These are phyloP conservation scores for Russula virescens DNA, from an alignment of 768 basidiomycete species.

Conservation along the genomic window DNA sequence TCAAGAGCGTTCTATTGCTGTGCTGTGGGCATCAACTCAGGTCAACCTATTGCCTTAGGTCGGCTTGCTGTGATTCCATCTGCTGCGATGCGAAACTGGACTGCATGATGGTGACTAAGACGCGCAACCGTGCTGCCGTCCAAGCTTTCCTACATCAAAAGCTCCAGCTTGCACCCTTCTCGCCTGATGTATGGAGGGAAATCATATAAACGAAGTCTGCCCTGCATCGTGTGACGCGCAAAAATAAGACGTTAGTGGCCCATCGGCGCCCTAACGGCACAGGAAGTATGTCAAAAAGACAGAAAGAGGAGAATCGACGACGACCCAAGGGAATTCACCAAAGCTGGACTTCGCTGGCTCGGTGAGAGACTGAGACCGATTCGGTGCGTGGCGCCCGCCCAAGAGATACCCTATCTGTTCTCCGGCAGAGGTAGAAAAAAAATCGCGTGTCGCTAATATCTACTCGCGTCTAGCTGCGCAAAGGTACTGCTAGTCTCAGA, in stretches of 20 bases:
- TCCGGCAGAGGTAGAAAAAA: constrained; percentile 39
- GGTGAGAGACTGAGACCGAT: constrained; percentile 56
- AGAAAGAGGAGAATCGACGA: not conserved
- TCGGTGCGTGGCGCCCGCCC: constrained; percentile 38
- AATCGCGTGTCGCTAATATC: constrained; percentile 34
- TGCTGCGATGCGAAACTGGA: constrained; percentile 35
- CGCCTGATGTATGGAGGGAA: not conserved
- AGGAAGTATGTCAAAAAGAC: too few species aligned
- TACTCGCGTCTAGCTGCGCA: constrained; percentile 48
- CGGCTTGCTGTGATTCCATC: constrained; percentile 37
- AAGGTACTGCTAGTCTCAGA: constrained; percentile 46
- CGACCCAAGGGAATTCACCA: constrained; percentile 35
- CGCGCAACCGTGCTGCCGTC: constrained; percentile 64
- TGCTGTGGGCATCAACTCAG: constrained; percentile 28
- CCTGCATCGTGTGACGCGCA: constrained; percentile 31
- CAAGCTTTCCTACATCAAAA: constrained; percentile 49
- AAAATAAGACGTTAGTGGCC: not conserved
- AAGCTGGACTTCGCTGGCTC: constrained; percentile 46
- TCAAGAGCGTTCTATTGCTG: constrained; percentile 43
- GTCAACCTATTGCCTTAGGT: constrained; percentile 46
- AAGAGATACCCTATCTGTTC: constrained; percentile 47
- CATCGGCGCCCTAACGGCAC: too few species aligned
- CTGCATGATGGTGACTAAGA: constrained; percentile 47
- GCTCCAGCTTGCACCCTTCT: not conserved
- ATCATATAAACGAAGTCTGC: constrained; percentile 58